phyloP scores from a whole-genome alignment of 371 early-diverging fungal genomes.

The Rhizomucor miehei region DNA sequence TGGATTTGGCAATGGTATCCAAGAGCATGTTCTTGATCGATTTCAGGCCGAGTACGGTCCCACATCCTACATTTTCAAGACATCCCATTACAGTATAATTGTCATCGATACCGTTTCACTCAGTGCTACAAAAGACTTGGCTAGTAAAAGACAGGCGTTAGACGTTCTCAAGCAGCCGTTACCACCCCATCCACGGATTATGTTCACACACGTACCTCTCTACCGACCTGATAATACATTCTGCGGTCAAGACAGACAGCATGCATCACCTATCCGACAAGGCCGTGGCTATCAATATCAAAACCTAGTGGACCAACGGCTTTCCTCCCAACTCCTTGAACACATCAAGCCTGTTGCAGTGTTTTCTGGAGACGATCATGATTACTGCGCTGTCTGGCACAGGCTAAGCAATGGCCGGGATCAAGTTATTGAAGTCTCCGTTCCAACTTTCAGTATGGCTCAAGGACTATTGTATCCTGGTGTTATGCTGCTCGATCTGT shows the following conservation, averaged over 20 bases:
- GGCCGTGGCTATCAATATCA: conserved; percentile 81
- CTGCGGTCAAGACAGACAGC: conserved; percentile 71
- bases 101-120: conserved; percentile 79
- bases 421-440: conserved; percentile 31
- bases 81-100: conserved; percentile 63
- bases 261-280: conserved; percentile 37
- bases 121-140: conserved; percentile 39
- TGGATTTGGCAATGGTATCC: conserved; percentile 78
- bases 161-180: conserved; percentile 23
- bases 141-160: conserved; percentile 44
- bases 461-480: conserved; percentile 52
- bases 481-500: conserved; percentile 27
- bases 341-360: conserved; percentile 64
- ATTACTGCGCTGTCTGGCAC: conserved; percentile 73
- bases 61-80: conserved; percentile 55
- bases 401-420: neutral
- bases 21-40: conserved; percentile 44
- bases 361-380: conserved; percentile 93
- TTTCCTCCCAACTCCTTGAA: conserved; percentile 58
- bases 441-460: conserved; percentile 59
- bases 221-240: conserved; percentile 35
- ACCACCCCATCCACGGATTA: conserved; percentile 16
- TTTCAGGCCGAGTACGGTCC: conserved; percentile 65
- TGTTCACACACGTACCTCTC: conserved; percentile 38
- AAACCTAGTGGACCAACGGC: conserved; percentile 62